Base-by-base conservation (phyloP, 306 rosid species). In the Dryas drummondii region DNA sequence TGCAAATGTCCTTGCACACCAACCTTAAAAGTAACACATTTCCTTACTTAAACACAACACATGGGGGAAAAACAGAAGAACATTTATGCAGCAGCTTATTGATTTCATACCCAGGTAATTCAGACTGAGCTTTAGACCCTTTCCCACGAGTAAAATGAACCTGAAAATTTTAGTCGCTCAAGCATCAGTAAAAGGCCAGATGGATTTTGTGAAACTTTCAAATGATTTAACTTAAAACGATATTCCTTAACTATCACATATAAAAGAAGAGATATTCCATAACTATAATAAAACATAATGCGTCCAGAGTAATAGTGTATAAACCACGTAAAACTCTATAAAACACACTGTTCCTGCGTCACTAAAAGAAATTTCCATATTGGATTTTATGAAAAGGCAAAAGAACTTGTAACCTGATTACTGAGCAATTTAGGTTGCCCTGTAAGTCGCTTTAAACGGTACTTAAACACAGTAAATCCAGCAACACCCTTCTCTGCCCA, bases 401-500 rank as follows among this genome's bases (percentile, higher is more conserved):
- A 55, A 14, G 32, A 56, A 32, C 4, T 37, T 32, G 48, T 32
- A 51, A 79, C 83, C 83, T 78, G 79, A 68, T 78, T 78, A 44
- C 76, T 76, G 78, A 62, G 51, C 73, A 78, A 77, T 59, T 11
- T 41, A 16, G 82, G 79, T 41, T 82, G 82, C 17, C 73, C 82
- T 8, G 76, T 55, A 73, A 73, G 61, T 56, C 82, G 68, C 56
- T 78, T 77, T 59, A 82, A 78, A 13, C 82, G 76, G 13, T 77
- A 77, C 68, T 82, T 73, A 49, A 50, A 82, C 57, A 82, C 82
- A 0, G 71, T 73, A 44, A 77, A 82, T 26, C 82, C 82, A 68
- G 82, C 75, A 45, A 16, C 76, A 67, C 85, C 85, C 60, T 77
- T 82, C 68, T 73, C 85, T 11, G 76, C 73, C 85, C 82, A 82